These are phyloP conservation scores for Populus alba DNA, from an alignment of 345 rosid genomes.

Conservation along the genomic window DNA sequence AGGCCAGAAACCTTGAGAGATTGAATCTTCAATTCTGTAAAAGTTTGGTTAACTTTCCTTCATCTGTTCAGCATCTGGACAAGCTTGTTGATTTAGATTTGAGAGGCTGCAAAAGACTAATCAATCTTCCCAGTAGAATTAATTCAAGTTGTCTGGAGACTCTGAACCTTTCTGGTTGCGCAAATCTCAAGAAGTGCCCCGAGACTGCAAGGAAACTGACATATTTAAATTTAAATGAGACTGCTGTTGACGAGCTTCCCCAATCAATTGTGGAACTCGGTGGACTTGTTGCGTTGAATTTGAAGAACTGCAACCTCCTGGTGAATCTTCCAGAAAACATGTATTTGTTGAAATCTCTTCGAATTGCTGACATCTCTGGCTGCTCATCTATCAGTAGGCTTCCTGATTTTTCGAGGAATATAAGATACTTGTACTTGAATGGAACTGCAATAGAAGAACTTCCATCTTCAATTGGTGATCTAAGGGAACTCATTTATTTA, in stretches of 20 bases:
- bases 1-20: not conserved
- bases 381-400: not conserved
- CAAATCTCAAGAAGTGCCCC: not conserved
- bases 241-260: conserved; percentile 2
- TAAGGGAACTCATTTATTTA: too few relatives aligned
- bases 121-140: too few relatives aligned
- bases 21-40: not conserved
- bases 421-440: conserved; percentile 3
- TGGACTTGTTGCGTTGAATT: not conserved
- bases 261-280: not conserved
- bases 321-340: not conserved
- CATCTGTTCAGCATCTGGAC: not conserved
- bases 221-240: conserved; percentile 7
- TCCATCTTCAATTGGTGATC: too few relatives aligned
- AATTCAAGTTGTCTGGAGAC: not conserved
- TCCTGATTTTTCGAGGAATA: not conserved
- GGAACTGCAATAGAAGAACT: not conserved
- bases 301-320: not conserved
- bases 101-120: not conserved
- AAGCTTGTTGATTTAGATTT: not conserved
- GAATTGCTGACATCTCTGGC: not conserved
- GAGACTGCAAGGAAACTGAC: not conserved
- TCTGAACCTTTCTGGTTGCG: conserved; percentile 10
- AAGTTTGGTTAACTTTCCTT: not conserved
- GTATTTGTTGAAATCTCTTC: not conserved